These are phyloP conservation scores for Coemansia sp. DNA, from an alignment of 192 early-diverging fungal genomes.

Conservation along the genomic window DNA sequence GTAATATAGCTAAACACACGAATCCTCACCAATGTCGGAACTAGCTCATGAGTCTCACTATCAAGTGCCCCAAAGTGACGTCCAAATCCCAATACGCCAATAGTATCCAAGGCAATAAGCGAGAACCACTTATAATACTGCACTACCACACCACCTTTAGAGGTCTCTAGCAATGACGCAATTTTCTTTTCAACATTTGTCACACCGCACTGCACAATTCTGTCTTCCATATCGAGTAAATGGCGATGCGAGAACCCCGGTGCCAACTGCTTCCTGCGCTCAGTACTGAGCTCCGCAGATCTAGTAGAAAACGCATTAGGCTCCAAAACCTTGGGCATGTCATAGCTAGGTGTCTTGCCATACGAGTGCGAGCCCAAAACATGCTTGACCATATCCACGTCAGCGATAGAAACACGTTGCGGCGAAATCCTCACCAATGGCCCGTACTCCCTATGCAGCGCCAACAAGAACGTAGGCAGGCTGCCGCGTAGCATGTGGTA, in stretches of 20 bases:
- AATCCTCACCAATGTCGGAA: conserved; percentile 18
- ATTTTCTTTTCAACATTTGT: conserved; percentile 18
- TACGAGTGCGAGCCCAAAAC: conserved; percentile 39
- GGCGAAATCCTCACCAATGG: conserved; percentile 46
- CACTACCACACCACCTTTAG: not conserved
- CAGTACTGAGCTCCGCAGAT: conserved; percentile 29
- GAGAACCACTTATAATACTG: conserved; percentile 42
- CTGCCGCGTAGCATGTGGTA: conserved; percentile 53
- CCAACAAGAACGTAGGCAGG: conserved; percentile 29
- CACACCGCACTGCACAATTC: conserved; percentile 25
- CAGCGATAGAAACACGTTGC: conserved; percentile 44
- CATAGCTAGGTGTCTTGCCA: conserved; percentile 39
- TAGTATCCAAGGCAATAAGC: conserved; percentile 39
- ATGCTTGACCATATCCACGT: conserved; percentile 26
- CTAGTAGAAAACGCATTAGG: conserved; percentile 49
- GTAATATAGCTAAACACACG: conserved; percentile 41
- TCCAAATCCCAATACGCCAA: conserved; percentile 49
- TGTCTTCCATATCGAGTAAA: conserved; percentile 30
- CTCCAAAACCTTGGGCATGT: conserved; percentile 26
- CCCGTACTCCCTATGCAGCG: conserved; percentile 33
- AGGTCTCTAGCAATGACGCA: not conserved
- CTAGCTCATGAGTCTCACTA: conserved; percentile 30
- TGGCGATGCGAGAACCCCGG: conserved; percentile 47
- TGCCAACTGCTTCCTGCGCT: conserved; percentile 43
- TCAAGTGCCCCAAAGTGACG: conserved; percentile 26